phyloP scores from a whole-genome alignment of 257 asterid species.

The Solanum verrucosum region DNA sequence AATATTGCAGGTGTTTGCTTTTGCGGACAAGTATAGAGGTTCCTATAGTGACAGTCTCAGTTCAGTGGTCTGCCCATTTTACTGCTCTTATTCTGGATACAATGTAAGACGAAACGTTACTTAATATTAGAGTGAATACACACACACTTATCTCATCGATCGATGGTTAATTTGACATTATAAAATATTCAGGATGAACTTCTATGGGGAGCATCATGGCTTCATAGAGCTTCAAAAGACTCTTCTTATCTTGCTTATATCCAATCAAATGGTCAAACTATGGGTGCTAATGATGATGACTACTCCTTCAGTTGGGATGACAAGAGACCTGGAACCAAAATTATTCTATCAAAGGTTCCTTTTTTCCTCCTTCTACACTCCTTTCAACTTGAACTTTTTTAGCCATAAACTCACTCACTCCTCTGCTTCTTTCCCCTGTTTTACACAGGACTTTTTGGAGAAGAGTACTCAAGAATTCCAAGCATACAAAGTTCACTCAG shows the following conservation, averaged over 20 bases:
- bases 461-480: constrained; percentile 43
- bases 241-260: constrained; percentile 48
- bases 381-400: neutral
- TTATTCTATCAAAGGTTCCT: constrained; percentile 60
- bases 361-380: too few species aligned
- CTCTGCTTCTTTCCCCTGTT: neutral
- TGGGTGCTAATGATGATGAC: constrained; percentile 67
- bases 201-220: constrained; percentile 94
- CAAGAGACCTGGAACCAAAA: constrained; percentile 75
- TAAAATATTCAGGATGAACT: constrained; percentile 56
- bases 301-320: constrained; percentile 90
- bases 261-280: constrained; percentile 56
- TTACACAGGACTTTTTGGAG: constrained; percentile 51
- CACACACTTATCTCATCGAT: neutral
- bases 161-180: neutral
- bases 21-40: constrained; percentile 70
- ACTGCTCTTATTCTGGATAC: constrained; percentile 83
- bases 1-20: constrained; percentile 57
- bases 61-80: constrained; percentile 73
- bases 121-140: neutral
- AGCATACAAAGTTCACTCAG: constrained; percentile 68
- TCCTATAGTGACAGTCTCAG: constrained; percentile 72
- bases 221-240: constrained; percentile 55
- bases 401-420: neutral
- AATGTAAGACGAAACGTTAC: constrained; percentile 29